Conservation (phyloP, 2,329 filamentous ascomycete species). For the Aureobasidium sp. region DNA sequence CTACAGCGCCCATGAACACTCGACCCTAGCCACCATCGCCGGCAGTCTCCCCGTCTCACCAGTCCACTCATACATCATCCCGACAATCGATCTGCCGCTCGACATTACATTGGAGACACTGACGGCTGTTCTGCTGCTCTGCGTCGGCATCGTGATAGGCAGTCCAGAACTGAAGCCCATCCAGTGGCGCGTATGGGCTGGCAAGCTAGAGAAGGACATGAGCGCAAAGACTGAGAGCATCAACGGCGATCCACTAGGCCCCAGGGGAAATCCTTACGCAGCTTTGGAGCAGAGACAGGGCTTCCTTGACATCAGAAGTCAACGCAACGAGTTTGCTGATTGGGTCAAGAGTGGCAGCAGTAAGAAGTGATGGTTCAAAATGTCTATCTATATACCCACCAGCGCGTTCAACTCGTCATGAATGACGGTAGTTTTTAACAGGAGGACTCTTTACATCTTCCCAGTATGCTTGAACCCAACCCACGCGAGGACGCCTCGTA, state of each 20-base stretch:
- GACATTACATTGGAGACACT: slow-evolving; percentile 88
- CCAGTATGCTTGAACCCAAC: background rate
- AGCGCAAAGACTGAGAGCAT: slow-evolving; percentile 33
- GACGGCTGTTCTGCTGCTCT: slow-evolving; percentile 69
- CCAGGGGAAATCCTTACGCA: slow-evolving; percentile 71
- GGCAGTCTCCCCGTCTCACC: slow-evolving; percentile 29
- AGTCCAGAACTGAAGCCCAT: slow-evolving; percentile 77
- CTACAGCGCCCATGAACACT: slow-evolving; percentile 93
- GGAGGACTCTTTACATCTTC: background rate
- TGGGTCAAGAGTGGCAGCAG: slow-evolving; percentile 49
- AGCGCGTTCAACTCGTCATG: background rate
- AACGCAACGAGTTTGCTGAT: slow-evolving; percentile 67
- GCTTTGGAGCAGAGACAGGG: slow-evolving; percentile 70
- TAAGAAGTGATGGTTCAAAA: background rate
- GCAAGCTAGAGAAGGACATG: slow-evolving; percentile 65
- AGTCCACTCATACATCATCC: slow-evolving; percentile 14
- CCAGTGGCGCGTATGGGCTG: slow-evolving; percentile 71
- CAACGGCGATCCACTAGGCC: slow-evolving; percentile 51
- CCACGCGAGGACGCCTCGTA: background rate
- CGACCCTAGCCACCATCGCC: slow-evolving; percentile 49
- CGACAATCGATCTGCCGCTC: slow-evolving; percentile 51
- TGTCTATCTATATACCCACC: background rate
- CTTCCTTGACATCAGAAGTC: slow-evolving; percentile 75
- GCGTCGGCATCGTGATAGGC: slow-evolving; percentile 69
- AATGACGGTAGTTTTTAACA: background rate